Base-by-base conservation (phyloP, 371 early-diverging fungal species). In the Thermomucor indicae-seudaticae region DNA sequence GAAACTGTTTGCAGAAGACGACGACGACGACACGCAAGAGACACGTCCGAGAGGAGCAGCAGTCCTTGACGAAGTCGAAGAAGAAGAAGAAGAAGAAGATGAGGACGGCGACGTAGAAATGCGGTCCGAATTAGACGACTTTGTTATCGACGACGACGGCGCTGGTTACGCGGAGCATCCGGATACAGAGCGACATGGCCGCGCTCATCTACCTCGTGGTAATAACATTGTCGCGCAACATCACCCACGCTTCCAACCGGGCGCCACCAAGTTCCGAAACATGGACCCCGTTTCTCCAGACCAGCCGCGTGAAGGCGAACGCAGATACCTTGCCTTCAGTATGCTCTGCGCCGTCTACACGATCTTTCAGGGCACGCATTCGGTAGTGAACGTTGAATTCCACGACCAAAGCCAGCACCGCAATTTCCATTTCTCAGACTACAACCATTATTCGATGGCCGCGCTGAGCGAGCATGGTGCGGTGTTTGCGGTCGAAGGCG, bases 371-470 rank as follows among this genome's bases (percentile, higher is more conserved):
- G 82, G 72, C 6, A 65, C 79, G 0, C 82, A 87, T 58, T 79
- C 83, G 3, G 83, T 88, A 3, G 64, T 96, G 29, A 85, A 89
- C 53, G 88, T 96, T 3, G 89, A 90, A 41, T 93, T 89, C 49
- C 89, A 92, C 58, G 94, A 96, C 72, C 83, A 90, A 53, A 69
- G 87, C 5, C 50, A 74, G 16, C 71, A 82, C 42, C 78, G 90
- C 20, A 86, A 89, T 48, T 85, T 89, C 46, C 86, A 89, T 52
- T 93, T 96, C 44, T 80, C 84, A 1, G 95, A 96, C 55, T 75
- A 75, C 46, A 66, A 70, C 47, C 78, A 83, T 27, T 92, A 78
- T 64, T 72, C 83, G 1, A 75, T 95, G 80, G 92, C 88, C 0
- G 74, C 89, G 37, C 60, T 91, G 20, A 73, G 82, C 37, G 59